These are phyloP conservation scores for Cutaneotrichosporon mucoides DNA, from an alignment of 1,284 basidiomycete species.

Conservation along the genomic window DNA sequence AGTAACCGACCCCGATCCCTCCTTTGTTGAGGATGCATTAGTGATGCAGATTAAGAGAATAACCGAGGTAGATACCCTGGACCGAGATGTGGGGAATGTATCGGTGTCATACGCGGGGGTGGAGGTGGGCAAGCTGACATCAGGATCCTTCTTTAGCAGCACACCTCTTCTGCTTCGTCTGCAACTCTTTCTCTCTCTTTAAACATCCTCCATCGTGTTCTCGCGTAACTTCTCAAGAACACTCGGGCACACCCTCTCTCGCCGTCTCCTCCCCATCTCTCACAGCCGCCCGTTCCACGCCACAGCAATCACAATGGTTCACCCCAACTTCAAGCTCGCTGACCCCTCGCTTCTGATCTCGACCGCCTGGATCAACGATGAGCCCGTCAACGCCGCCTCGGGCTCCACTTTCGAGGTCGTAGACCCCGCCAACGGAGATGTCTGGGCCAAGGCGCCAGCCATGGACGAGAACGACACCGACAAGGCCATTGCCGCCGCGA, in stretches of 20 bases:
- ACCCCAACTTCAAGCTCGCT: conserved; percentile 17
- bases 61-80: too few species aligned
- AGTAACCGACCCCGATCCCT: too few species aligned
- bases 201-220: background rate
- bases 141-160: too few species aligned
- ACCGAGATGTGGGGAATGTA: too few species aligned
- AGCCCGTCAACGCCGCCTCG: background rate
- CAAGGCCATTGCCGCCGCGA: conserved; percentile 17
- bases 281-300: background rate
- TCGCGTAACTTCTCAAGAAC: background rate
- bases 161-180: too few species aligned
- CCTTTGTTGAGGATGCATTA: too few species aligned
- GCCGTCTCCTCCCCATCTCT: background rate
- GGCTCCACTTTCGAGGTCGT: conserved; percentile 15
- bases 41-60: too few species aligned
- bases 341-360: conserved; percentile 16
- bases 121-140: too few species aligned
- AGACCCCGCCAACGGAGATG: conserved; percentile 18
- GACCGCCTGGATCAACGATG: conserved; percentile 21
- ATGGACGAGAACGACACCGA: conserved; percentile 22
- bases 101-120: too few species aligned
- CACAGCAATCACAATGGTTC: conserved; percentile 11
- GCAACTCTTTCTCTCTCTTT: too few species aligned
- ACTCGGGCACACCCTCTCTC: background rate
- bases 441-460: conserved; percentile 11